Percentiles rank a stretch among this genome's conserved stretches.
Conservation (phyloP, 768 basidiomycete genomes). For the Hygrophoropsis aurantiaca region DNA sequence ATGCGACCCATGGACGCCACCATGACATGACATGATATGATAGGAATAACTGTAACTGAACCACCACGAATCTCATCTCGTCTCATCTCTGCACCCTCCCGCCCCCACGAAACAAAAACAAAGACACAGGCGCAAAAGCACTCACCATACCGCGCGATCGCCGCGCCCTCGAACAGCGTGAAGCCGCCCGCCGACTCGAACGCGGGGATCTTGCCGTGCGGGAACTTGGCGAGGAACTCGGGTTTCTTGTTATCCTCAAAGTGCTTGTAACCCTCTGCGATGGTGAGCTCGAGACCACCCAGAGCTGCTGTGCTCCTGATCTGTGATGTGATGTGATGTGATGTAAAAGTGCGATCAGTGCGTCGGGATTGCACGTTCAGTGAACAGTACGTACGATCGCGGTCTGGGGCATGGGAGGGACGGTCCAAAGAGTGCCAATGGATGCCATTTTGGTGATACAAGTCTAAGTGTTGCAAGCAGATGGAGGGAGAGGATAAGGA, state of each 20-base stretch:
- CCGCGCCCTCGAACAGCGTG: constrained; percentile 70
- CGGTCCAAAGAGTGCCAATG: constrained; percentile 64
- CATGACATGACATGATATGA: no score
- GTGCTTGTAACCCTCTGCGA: constrained; percentile 56
- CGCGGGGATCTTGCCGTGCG: constrained; percentile 82
- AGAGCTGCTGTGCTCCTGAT: constrained; percentile 59
- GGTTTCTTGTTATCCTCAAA: constrained; percentile 67
- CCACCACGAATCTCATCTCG: constrained; percentile 38
- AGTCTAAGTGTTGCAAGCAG: constrained; percentile 21
- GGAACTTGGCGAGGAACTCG: constrained; percentile 73
- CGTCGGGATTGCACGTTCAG: neutral
- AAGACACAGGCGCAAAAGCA: constrained; percentile 19
- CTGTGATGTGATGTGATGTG: constrained; percentile 26
- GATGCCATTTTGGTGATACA: constrained; percentile 47
- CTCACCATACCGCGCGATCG: constrained; percentile 91
- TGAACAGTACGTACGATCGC: constrained; percentile 45
- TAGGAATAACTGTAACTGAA: constrained; percentile 79
- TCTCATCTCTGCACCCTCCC: constrained; percentile 22
- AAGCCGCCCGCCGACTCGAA: constrained; percentile 77
- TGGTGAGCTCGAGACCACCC: constrained; percentile 56
- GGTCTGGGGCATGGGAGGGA: constrained; percentile 39
- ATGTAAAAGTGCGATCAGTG: constrained; percentile 1
- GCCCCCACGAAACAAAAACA: constrained; percentile 7
- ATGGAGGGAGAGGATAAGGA: constrained; percentile 14
- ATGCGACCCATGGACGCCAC: no score